These are phyloP conservation scores for Barnettozyma populi DNA, from an alignment of 805 yeast genomes.

Conservation along the genomic window DNA sequence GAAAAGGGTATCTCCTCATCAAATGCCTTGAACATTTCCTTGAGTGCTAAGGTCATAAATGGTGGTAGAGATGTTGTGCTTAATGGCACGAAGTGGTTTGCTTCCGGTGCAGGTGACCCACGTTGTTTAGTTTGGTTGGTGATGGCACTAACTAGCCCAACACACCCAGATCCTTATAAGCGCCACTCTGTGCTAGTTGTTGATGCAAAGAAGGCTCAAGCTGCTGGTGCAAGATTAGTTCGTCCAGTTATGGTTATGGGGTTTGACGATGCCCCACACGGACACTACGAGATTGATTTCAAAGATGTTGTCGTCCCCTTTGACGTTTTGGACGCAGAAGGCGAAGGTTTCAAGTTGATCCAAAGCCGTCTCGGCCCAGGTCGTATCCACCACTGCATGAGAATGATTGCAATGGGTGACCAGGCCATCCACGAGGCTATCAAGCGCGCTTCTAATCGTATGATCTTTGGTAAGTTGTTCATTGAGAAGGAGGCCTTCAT, in stretches of 20 bases:
- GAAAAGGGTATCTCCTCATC: constrained; percentile 57
- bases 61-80: constrained; percentile 42
- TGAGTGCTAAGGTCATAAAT: constrained; percentile 33
- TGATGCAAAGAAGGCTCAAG: constrained; percentile 44
- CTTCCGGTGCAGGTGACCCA: constrained; percentile 68
- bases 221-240: constrained; percentile 43
- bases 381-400: constrained; percentile 67
- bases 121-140: constrained; percentile 38
- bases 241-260: constrained; percentile 54
- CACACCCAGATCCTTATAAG: constrained; percentile 30
- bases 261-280: constrained; percentile 66
- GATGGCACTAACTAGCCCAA: constrained; percentile 26
- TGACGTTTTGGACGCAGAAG: constrained; percentile 40
- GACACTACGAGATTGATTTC: constrained; percentile 59
- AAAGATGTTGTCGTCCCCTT: constrained; percentile 41
- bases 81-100: constrained; percentile 66
- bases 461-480: constrained; percentile 47
- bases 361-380: constrained; percentile 67
- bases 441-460: constrained; percentile 46
- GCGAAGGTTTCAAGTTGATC: constrained; percentile 57
- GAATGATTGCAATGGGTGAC: constrained; percentile 57
- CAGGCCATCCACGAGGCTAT: constrained; percentile 43
- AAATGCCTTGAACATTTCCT: constrained; percentile 53
- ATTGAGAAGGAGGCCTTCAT: constrained; percentile 46
- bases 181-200: constrained; percentile 55